Evolutionary conservation across 768 basidiomycete genomes (phyloP).

Genomic region (Pleurotus djamor): DNA sequence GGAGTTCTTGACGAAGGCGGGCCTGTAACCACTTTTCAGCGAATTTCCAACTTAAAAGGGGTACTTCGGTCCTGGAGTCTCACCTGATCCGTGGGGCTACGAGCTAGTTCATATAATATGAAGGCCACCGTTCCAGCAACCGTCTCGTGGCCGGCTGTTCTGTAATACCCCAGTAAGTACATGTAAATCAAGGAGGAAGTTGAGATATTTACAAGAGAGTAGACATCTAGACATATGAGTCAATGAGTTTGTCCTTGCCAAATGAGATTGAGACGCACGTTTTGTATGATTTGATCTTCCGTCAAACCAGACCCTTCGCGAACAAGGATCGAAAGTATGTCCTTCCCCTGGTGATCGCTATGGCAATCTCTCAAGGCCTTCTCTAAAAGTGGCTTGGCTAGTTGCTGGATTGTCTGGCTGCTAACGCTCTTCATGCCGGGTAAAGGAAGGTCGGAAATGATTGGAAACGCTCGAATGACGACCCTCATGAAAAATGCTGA

Average conservation of each 20-base stretch:
- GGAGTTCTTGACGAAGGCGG: slow-evolving; percentile 35
- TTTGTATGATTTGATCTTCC: slow-evolving; percentile 20
- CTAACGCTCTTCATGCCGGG: slow-evolving; percentile 1
- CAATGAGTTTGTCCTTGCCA: neutral
- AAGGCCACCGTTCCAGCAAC: slow-evolving; percentile 31
- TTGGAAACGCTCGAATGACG: slow-evolving; percentile 23
- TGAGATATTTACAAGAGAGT: slow-evolving; percentile 25
- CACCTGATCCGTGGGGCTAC: slow-evolving; percentile 28
- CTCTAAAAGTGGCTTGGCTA: slow-evolving; percentile 12
- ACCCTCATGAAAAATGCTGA: slow-evolving; percentile 22
- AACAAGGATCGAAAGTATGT: slow-evolving; percentile 23
- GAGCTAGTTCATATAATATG: slow-evolving; percentile 35
- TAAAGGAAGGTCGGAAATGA: slow-evolving; percentile 5
- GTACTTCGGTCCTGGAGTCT: neutral
- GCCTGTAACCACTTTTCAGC: slow-evolving; percentile 13
- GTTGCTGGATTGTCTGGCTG: slow-evolving; percentile 3
- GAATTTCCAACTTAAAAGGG: neutral
- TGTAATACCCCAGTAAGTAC: slow-evolving; percentile 7
- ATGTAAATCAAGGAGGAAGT: neutral
- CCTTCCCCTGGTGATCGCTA: slow-evolving; percentile 6
- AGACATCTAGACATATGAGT: slow-evolving; percentile 18
- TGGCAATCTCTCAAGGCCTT: slow-evolving; percentile 8
- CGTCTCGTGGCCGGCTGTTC: slow-evolving; percentile 41
- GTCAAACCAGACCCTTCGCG: slow-evolving; percentile 11
- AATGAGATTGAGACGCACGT: slow-evolving; percentile 12